Evolutionary conservation across 306 rosid species (phyloP), one percentile per base, ranked within the genome.

Genomic region (Trichosanthes truncata): DNA sequence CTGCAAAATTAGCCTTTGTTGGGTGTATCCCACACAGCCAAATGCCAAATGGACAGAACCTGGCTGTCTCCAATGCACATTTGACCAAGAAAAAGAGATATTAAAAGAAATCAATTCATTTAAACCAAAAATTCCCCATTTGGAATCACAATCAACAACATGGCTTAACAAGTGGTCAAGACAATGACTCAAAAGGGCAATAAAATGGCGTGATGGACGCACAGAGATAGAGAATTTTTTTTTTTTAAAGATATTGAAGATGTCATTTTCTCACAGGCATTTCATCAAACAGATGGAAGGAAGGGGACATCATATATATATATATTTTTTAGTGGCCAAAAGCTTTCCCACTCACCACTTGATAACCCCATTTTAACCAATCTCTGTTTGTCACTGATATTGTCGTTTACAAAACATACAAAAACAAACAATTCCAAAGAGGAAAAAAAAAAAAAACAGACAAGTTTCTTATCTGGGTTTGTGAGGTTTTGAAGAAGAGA

Each of bases 221-320:
- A 55, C 0, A 36, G 21, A 48, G 31, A 41, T 23, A 23, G 12
- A 21, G 46, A 36, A 29, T 29, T 29, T 29, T 38, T 36, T 13
- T 45, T 13, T 9, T n/a, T n/a, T 12, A 29, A 43, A 41, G 20
- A 46, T 1, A n/a, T 23, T 21, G n/a, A 43, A 23, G 36, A 71
- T 3, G 40, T 72, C 77, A 72, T 18, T 72, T 46, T 72, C 57
- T 72, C 38, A 72, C 13, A 33, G 33, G 38, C 80, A 76, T 76
- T 76, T 76, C 68, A 56, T 77, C 80, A 23, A 56, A 77, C 80
- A 77, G 69, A 38, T 77, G 21, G 69, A 55, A 57, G 49, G 51
- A 12, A 63, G 12, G 51, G 66, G 49, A 56, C 79, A 76, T 49
- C 1, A 13, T 2, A n/a, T n/a, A n/a, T n/a, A n/a, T n/a, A n/a